Evolutionary conservation across 495 filamentous ascomycete genomes (phyloP), one percentile per base, ranked within the genome.

Genomic region (Evansstolkia leycettana): DNA sequence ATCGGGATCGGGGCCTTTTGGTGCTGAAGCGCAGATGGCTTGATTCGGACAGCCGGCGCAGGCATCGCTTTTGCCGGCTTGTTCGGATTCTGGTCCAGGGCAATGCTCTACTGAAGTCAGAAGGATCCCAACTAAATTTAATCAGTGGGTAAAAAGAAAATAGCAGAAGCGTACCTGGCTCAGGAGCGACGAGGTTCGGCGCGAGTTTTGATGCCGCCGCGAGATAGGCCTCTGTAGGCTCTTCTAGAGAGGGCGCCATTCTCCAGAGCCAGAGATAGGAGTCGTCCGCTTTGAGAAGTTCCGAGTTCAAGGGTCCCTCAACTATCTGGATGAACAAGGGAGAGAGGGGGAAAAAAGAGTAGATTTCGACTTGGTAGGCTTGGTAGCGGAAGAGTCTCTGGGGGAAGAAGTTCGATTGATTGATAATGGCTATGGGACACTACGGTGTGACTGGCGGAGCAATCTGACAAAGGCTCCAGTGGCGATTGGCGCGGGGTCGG

Each of bases 41-140:
- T 98, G 88, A 60, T 98, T 98, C 2, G 90, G 90, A 50, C 90
- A 98, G 28, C 85, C 84, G 30, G 78, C 84, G 62, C 90, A 98
- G 31, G 86, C 82, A 55, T 89, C 84, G 34, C 76, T 78, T 62
- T 80, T 72, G 36, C 90, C 90, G 24, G 90, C 90, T 47, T 76
- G 57, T 42, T 84, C 69, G 17, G 84, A 90, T 60, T 94, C 85
- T 24, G 90, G 90, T 2, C 90, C 90, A 19, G 92, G 92, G 50
- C 90, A 98, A 69, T 96, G 87, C 57, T 95, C 80, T 75, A 39
- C 2, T 12, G 4, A 10, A 29, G 27, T 29, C 27, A 29, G 10
- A n/a, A 3, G 11, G 3, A 6, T n/a, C 5, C 5, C 4, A 29
- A 29, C 5, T 6, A n/a, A 14, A n/a, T n/a, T 5, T 3, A n/a